Conservation (phyloP, 2,329 filamentous ascomycete species). For the Talaromyces sp. region DNA sequence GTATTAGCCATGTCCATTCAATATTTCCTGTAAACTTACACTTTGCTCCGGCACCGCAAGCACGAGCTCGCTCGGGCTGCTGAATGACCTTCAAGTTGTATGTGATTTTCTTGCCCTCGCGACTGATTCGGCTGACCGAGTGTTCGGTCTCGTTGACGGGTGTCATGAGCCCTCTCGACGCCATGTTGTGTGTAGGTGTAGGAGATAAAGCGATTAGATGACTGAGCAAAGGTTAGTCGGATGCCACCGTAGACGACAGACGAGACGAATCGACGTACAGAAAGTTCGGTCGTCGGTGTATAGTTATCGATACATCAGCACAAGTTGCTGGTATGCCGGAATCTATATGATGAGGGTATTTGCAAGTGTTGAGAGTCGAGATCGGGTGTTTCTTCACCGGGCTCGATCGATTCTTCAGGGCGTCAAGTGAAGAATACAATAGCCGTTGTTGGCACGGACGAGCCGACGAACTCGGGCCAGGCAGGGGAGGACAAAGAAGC, state of each 20-base stretch:
- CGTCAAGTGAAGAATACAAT: not conserved
- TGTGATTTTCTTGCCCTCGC: conserved; percentile 69
- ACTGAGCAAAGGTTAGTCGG: not conserved
- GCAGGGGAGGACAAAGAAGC: not conserved
- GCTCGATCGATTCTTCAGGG: not conserved
- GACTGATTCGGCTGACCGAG: conserved; percentile 56
- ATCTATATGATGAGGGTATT: no score
- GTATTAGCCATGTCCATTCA: conserved; percentile 7
- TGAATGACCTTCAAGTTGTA: conserved; percentile 85
- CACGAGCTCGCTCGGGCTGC: conserved; percentile 87
- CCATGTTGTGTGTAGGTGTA: not conserved
- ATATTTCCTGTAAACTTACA: conserved; percentile 52
- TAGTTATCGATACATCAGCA: not conserved
- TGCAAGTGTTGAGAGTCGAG: no score
- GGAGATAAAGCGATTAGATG: not conserved
- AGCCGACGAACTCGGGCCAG: not conserved
- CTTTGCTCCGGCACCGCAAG: conserved; percentile 92
- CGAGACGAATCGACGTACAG: not conserved
- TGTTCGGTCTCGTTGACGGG: conserved; percentile 52
- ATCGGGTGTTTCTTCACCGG: not conserved
- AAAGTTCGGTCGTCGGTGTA: not conserved
- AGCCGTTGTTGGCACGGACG: not conserved
- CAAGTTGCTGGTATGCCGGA: no score
- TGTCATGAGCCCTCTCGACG: conserved; percentile 22
- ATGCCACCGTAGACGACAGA: not conserved